Percentiles rank a stretch among this genome's conserved stretches.
Evolutionary conservation across 2,329 filamentous ascomycete species (phyloP).

Genomic region (Trichoderma brevicompactum): DNA sequence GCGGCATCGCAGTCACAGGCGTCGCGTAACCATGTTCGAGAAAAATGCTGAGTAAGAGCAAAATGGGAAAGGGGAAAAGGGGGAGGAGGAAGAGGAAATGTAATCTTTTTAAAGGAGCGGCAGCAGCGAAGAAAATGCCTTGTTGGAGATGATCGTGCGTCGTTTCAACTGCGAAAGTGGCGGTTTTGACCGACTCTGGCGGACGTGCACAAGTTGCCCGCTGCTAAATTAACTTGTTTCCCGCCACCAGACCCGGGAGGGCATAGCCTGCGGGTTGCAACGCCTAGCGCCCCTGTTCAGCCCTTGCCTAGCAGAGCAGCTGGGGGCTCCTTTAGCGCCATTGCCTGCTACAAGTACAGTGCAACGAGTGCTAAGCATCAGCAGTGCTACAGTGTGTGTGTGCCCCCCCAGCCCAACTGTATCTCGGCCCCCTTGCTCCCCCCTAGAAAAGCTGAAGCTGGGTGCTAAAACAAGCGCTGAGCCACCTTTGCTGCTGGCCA

Average conservation of each 20-base stretch:
- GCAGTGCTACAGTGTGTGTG: no score
- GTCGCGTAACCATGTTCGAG: slow-evolving; percentile 16
- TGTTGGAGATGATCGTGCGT: not conserved
- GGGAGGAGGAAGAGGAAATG: not conserved
- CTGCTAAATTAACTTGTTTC: not conserved
- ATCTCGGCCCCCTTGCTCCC: not conserved
- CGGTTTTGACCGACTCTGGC: slow-evolving; percentile 6
- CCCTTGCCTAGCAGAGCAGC: not conserved
- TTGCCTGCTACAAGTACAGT: no score
- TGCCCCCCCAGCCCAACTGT: not conserved
- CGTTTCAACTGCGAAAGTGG: not conserved
- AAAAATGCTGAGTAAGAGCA: not conserved
- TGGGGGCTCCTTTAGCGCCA: not conserved
- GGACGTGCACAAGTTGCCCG: not conserved
- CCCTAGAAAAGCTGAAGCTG: no score
- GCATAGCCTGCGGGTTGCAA: slow-evolving; percentile 10
- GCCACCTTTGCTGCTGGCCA: not conserved
- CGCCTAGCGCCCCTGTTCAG: slow-evolving; percentile 2
- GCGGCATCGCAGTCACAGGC: slow-evolving; percentile 20
- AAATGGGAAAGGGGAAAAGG: not conserved
- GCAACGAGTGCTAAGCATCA: no score
- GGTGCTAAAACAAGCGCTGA: not conserved
- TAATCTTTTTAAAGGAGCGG: not conserved
- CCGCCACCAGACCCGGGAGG: slow-evolving; percentile 19
- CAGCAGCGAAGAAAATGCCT: slow-evolving; percentile 1